Base-by-base conservation (phyloP, 345 rosid genomes). In the Eutrema yunnanense region DNA sequence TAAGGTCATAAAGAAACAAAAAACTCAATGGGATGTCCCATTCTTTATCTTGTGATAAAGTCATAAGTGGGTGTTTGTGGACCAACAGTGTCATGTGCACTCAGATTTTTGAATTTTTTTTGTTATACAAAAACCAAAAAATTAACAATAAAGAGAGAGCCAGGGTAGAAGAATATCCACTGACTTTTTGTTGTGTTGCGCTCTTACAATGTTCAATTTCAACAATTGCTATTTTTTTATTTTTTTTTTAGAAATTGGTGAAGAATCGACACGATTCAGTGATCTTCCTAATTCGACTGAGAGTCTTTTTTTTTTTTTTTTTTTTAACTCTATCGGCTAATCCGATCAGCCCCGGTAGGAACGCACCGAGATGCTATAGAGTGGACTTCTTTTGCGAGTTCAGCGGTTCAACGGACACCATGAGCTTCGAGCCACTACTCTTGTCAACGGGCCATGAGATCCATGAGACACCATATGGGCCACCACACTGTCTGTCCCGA, bases 21-120 rank as follows among this genome's bases (percentile, higher is more conserved):
- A 61, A 74, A 26, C 58, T 44, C 26, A 53, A 52, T 36, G 47
- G 49, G 34, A 51, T 43, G 79, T 75, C 73, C 41, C 64, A 60
- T 61, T 68, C 69, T 38, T 61, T 68, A 63, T 61, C 69, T 53
- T 53, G 6, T 61, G 74, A 62, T 75, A 75, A 61, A 68, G 79
- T 75, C 64, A 11, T 37, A 47, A 75, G 79, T 69, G 78, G 67
- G 44, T 58, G 48, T 53, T 53, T 74, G 72, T 66, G 65, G 79
- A 70, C 79, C 74, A 69, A 62, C 59, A 62, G 12, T 38, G 74
- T 55, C 75, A 75, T 69, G 74, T 75, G 74, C 75, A 75, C 79
- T 68, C 69, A 37, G 22, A 53, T 62, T 69, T 67, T 67, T 74
- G 47, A 59, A 22, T 10, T 43, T 58, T 36, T 27, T n/a, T 51